Percentiles rank a stretch among this genome's conserved stretches.
These are phyloP conservation scores for Dalbergia oliveri DNA, from an alignment of 306 rosid genomes.

Conservation along the genomic window DNA sequence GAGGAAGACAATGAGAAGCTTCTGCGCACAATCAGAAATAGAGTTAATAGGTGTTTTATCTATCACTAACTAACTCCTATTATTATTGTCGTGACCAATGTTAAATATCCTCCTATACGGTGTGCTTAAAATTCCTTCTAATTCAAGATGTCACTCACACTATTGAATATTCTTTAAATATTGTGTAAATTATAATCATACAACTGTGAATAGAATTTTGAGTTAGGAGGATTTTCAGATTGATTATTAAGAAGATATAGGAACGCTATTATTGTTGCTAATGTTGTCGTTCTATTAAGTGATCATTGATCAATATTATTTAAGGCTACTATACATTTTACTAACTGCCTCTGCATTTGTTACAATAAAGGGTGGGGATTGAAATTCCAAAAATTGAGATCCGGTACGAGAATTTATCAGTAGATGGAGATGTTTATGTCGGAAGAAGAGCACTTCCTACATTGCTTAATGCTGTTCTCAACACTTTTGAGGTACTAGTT, in stretches of 20 bases:
- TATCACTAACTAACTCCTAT: not conserved
- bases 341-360: not conserved
- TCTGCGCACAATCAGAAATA: slow-evolving; percentile 51
- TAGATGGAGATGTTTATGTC: slow-evolving; percentile 69
- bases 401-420: slow-evolving; percentile 58
- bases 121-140: no score
- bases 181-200: no score
- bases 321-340: not conserved
- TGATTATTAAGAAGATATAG: no score
- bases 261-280: no score
- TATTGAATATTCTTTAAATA: no score
- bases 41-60: slow-evolving; percentile 57
- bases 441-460: slow-evolving; percentile 84
- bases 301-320: not conserved
- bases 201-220: no score
- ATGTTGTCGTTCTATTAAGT: no score
- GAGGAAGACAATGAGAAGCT: slow-evolving; percentile 72
- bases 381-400: slow-evolving; percentile 70
- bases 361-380: slow-evolving; percentile 61
- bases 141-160: no score
- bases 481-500: slow-evolving; percentile 62
- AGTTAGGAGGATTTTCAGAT: no score
- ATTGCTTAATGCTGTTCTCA: slow-evolving; percentile 58
- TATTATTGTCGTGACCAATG: not conserved
- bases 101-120: no score